These are phyloP conservation scores for Pseudogymnoascus sp. DNA, from an alignment of 2,329 filamentous ascomycete genomes.

Conservation along the genomic window DNA sequence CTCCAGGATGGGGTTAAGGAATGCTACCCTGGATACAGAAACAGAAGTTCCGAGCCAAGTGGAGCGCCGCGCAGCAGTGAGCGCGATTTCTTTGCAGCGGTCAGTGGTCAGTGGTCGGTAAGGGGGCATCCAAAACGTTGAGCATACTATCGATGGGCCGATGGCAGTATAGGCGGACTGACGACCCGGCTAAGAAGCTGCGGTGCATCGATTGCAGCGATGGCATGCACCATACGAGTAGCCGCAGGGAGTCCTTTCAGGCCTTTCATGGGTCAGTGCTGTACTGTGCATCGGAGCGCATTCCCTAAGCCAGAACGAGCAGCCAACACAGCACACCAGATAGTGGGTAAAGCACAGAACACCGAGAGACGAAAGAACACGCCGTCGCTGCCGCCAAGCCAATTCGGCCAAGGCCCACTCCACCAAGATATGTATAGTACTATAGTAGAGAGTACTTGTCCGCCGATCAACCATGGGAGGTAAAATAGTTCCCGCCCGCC, in stretches of 20 bases:
- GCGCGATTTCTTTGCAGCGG: background rate
- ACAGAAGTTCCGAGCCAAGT: background rate
- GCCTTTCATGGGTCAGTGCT: background rate
- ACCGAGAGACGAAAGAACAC: background rate
- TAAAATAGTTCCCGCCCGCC: conserved; percentile 3
- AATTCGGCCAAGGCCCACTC: background rate
- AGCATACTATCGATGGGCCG: background rate
- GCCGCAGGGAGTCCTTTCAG: background rate
- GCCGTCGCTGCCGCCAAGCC: background rate
- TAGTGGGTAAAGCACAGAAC: background rate
- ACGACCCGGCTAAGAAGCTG: background rate
- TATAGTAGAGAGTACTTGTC: background rate
- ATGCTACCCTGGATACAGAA: background rate
- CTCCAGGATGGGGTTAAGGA: background rate
- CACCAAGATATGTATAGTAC: background rate
- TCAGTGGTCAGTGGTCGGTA: background rate
- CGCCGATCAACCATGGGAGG: background rate
- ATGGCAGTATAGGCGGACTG: background rate
- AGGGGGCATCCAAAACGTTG: background rate
- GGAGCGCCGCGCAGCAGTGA: background rate
- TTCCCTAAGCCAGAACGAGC: background rate
- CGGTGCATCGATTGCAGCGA: background rate
- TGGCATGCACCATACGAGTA: background rate
- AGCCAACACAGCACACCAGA: background rate
- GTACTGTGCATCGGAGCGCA: background rate